Conservation (phyloP, 805 yeast species). For the Teunomyces cretensis region DNA sequence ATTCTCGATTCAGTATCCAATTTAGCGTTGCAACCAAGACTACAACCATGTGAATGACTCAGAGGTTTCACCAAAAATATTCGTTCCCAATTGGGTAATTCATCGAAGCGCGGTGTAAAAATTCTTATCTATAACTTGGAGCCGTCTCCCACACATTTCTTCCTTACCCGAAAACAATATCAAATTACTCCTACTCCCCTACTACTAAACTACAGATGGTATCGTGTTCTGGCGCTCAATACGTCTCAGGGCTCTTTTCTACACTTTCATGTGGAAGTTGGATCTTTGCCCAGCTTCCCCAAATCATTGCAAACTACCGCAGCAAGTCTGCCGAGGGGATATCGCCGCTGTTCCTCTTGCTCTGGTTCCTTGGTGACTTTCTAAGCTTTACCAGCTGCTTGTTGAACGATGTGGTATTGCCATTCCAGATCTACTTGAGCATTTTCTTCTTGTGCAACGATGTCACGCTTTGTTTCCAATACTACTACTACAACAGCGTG, state of each 20-base stretch:
- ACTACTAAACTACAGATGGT: background rate
- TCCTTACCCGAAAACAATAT: background rate
- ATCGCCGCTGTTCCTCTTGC: slow-evolving; percentile 55
- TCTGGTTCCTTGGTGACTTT: slow-evolving; percentile 60
- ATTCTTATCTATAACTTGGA: slow-evolving; percentile 1
- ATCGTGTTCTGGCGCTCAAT: slow-evolving; percentile 5
- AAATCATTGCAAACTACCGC: slow-evolving; percentile 57
- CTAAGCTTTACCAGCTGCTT: slow-evolving; percentile 42
- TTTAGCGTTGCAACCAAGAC: too few relatives aligned
- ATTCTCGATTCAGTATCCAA: too few relatives aligned
- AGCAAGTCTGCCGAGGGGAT: slow-evolving; percentile 67
- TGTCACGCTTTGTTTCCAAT: slow-evolving; percentile 38
- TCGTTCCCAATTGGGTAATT: background rate
- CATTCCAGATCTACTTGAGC: slow-evolving; percentile 40
- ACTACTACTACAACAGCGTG: slow-evolving; percentile 41
- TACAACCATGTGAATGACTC: background rate
- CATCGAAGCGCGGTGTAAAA: slow-evolving; percentile 4
- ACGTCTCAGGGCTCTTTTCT: slow-evolving; percentile 16
- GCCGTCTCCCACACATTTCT: background rate
- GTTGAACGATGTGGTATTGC: slow-evolving; percentile 35
- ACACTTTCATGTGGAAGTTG: slow-evolving; percentile 52
- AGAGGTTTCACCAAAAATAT: background rate
- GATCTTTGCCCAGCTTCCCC: slow-evolving; percentile 77
- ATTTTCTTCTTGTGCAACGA: slow-evolving; percentile 41
- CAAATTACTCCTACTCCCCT: background rate